These are phyloP conservation scores for Suhomyces kunorum DNA, from an alignment of 1,139 yeast species.

Conservation along the genomic window DNA sequence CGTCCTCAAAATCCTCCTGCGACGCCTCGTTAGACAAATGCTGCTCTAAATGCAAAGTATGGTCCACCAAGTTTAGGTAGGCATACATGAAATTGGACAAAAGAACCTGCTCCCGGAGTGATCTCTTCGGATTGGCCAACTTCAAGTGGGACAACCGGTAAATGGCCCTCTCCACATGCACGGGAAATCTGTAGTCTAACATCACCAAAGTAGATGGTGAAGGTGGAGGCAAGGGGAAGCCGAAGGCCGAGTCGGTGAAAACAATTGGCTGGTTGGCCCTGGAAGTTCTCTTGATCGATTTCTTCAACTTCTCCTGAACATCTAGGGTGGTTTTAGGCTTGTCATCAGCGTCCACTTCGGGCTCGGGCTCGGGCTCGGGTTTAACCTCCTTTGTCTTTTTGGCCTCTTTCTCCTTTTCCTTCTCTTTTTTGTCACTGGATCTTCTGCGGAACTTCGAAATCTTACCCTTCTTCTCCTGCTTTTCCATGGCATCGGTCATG, in stretches of 20 bases:
- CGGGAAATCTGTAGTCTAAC: constrained; percentile 85
- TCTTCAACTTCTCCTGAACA: constrained; percentile 49
- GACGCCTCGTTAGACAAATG: constrained; percentile 26
- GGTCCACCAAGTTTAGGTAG: constrained; percentile 89
- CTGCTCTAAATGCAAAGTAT: constrained; percentile 74
- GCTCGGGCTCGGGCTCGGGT: constrained; percentile 11
- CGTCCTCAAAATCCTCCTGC: constrained; percentile 21
- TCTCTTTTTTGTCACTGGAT: constrained; percentile 5
- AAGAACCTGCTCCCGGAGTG: constrained; percentile 86
- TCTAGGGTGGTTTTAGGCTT: constrained; percentile 42
- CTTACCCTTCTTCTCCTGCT: constrained; percentile 13
- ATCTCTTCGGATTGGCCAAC: constrained; percentile 90
- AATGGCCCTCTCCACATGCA: constrained; percentile 94
- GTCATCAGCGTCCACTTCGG: constrained; percentile 13
- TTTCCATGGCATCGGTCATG: constrained; percentile 12
- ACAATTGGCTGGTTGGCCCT: constrained; percentile 69
- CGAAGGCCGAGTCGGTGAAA: constrained; percentile 81
- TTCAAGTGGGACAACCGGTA: constrained; percentile 89
- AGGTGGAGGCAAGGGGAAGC: constrained; percentile 81
- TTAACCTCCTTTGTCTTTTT: constrained; percentile 13
- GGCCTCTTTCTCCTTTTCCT: constrained; percentile 8
- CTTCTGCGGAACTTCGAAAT: constrained; percentile 9
- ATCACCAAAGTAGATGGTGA: constrained; percentile 72
- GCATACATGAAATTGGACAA: constrained; percentile 97
- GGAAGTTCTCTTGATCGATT: constrained; percentile 45